phyloP scores from a whole-genome alignment of 2,329 filamentous ascomycete genomes.

The Alternaria triticina region DNA sequence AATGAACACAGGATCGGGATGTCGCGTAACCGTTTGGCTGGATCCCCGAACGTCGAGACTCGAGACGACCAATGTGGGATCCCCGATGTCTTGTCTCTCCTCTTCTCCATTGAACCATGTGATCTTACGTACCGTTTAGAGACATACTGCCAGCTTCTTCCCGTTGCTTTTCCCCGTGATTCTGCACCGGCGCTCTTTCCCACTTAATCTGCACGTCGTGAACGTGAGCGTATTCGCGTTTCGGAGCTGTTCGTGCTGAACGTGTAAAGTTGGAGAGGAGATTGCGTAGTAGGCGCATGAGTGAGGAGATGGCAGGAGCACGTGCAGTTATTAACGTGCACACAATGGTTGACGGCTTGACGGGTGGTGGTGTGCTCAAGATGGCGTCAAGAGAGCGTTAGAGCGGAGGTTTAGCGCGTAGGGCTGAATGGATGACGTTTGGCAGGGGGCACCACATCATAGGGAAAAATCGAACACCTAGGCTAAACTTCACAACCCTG shows the following conservation, averaged over 20 bases:
- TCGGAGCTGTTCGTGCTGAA: neutral
- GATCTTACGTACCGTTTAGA: conserved; percentile 13
- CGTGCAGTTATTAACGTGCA: neutral
- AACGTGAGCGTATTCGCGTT: conserved; percentile 36
- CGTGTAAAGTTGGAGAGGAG: conserved; percentile 1
- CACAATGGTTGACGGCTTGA: neutral
- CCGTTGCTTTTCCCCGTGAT: neutral
- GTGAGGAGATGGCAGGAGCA: neutral
- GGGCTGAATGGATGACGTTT: conserved; percentile 21
- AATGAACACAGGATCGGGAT: neutral
- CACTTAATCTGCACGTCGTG: conserved; percentile 33
- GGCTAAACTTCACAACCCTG: too few species aligned
- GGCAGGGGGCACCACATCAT: too few species aligned
- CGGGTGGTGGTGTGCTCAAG: conserved; percentile 12
- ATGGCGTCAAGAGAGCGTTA: conserved; percentile 14
- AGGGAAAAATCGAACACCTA: too few species aligned
- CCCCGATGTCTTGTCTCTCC: neutral
- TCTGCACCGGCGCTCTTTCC: neutral
- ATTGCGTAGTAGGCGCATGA: conserved; percentile 9
- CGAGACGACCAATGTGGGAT: neutral
- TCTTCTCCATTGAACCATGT: neutral
- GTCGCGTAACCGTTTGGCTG: neutral
- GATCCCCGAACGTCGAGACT: neutral
- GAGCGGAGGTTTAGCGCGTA: conserved; percentile 10
- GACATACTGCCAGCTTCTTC: conserved; percentile 11